Conservation (phyloP, 306 rosid species). For the Rosa persica region DNA sequence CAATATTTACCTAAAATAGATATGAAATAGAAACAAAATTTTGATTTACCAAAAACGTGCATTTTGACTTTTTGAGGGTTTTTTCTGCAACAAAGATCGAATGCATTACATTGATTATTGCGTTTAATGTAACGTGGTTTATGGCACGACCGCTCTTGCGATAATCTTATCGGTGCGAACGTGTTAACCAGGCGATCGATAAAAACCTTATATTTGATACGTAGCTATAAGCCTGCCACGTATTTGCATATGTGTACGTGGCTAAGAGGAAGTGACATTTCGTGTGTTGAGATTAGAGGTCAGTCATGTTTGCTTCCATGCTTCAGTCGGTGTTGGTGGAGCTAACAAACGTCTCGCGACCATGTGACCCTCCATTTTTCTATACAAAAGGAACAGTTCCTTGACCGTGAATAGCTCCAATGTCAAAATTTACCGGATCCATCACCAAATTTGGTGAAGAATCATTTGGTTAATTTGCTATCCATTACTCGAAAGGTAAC, state of each 20-base stretch:
- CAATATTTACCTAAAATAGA: too few relatives aligned
- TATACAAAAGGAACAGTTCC: neutral
- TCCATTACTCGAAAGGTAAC: neutral
- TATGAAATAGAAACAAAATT: too few relatives aligned
- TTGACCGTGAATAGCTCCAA: neutral
- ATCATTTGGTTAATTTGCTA: neutral
- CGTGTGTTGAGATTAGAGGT: slow-evolving; percentile 18
- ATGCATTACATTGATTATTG: neutral
- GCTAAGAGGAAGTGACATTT: neutral
- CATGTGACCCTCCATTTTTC: neutral
- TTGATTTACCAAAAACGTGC: too few relatives aligned
- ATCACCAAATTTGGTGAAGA: neutral
- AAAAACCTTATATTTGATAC: neutral
- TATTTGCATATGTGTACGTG: slow-evolving; percentile 25
- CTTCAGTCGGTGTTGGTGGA: slow-evolving; percentile 11
- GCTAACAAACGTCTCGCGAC: neutral
- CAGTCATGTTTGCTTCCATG: neutral
- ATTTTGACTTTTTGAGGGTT: too few relatives aligned
- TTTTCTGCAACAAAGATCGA: too few relatives aligned
- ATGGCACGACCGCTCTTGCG: rapidly evolving
- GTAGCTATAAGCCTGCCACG: slow-evolving; percentile 25
- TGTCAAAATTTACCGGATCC: neutral
- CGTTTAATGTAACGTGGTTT: too few relatives aligned
- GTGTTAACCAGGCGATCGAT: neutral
- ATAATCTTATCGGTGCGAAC: neutral